A percentile compares a stretch with the other conserved stretches of the same genome.
phyloP scores from a whole-genome alignment of 805 yeast species.

The Hemisphaericaspora nanyangensis region DNA sequence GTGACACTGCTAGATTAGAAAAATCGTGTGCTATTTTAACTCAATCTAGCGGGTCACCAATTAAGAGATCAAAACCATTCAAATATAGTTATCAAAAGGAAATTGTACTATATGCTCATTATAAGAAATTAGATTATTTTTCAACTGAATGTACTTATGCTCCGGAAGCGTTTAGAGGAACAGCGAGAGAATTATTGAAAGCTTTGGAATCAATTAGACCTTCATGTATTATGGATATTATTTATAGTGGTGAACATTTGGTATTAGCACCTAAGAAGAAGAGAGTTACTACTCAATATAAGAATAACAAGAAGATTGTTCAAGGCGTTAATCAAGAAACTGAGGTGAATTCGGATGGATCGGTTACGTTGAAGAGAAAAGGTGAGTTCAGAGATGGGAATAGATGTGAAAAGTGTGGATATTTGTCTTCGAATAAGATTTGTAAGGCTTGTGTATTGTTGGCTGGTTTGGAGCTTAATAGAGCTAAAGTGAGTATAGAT shows the following conservation, averaged over 20 bases:
- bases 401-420: constrained; percentile 86
- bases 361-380: constrained; percentile 41
- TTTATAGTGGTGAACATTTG: constrained; percentile 88
- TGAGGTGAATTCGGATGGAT: constrained; percentile 60
- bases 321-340: constrained; percentile 28
- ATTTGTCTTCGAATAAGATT: constrained; percentile 77
- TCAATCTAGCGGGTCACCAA: constrained; percentile 77
- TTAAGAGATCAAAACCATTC: constrained; percentile 92
- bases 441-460: constrained; percentile 92
- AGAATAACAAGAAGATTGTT: constrained; percentile 21
- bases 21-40: constrained; percentile 85
- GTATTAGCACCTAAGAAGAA: constrained; percentile 57
- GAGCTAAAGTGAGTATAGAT: constrained; percentile 64
- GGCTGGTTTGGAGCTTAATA: constrained; percentile 74
- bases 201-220: constrained; percentile 88
- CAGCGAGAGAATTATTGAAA: constrained; percentile 89
- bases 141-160: constrained; percentile 98
- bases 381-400: constrained; percentile 52
- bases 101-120: constrained; percentile 95
- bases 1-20: constrained; percentile 93
- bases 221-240: constrained; percentile 89
- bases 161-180: constrained; percentile 97
- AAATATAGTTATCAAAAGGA: constrained; percentile 96
- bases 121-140: constrained; percentile 89
- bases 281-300: constrained; percentile 32